phyloP scores from a whole-genome alignment of 179 eudicot species.

The Silene vulgaris region DNA sequence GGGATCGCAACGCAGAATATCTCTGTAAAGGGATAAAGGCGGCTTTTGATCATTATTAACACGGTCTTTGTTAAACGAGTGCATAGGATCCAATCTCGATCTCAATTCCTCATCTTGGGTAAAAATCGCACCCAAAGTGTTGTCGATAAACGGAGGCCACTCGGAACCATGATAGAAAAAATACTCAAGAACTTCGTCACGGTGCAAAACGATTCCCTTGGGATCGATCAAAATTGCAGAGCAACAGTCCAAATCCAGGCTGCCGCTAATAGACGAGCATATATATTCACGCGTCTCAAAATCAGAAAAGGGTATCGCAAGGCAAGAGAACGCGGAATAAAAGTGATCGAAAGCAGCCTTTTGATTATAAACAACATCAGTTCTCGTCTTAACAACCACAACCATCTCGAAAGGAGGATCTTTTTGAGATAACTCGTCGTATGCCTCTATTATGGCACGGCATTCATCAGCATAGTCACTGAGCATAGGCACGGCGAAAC shows the following conservation, averaged over 20 bases:
- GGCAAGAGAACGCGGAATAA: not conserved
- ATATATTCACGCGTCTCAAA: not conserved
- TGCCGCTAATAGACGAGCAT: not conserved
- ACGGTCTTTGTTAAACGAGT: not conserved
- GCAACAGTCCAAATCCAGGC: not conserved
- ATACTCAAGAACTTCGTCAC: not conserved
- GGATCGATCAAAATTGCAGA: not conserved
- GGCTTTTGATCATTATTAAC: not conserved
- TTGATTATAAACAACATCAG: not conserved
- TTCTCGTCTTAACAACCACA: not conserved
- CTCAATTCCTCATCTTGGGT: not conserved
- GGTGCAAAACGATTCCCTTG: not conserved
- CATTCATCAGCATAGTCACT: not conserved
- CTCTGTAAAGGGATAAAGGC: not conserved
- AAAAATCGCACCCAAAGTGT: not conserved
- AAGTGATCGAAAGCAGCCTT: constrained; percentile 10
- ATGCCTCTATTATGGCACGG: not conserved
- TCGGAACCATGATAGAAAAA: not conserved
- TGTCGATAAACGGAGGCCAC: not conserved
- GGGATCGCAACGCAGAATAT: not conserved
- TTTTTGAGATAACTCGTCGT: not conserved
- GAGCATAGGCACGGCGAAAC: not conserved
- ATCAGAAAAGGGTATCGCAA: constrained; percentile 8
- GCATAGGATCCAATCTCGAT: not conserved
- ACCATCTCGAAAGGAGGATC: not conserved